Conservation (phyloP, 306 rosid genomes). For the Prunus campanulata region DNA sequence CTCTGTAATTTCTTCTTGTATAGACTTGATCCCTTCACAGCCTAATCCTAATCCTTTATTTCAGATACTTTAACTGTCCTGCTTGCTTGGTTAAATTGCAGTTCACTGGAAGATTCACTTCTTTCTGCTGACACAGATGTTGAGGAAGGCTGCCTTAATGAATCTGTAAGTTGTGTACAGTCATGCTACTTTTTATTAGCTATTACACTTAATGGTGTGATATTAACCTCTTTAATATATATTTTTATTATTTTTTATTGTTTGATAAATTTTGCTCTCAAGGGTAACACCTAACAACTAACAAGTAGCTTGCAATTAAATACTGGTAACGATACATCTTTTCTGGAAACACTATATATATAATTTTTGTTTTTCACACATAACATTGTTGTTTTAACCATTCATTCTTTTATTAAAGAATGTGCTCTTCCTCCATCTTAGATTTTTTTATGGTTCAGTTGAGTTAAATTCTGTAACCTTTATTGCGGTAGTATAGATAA, state of each 20-base stretch:
- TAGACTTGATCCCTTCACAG: not conserved
- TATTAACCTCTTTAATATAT: not conserved
- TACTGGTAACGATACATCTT: not conserved
- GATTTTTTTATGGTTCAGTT: no score
- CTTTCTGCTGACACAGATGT: conserved; percentile 55
- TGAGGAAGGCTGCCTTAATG: conserved; percentile 58
- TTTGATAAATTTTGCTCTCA: not conserved
- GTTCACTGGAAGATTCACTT: conserved; percentile 73
- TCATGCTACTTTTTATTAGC: conserved; percentile 12
- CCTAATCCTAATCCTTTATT: not conserved
- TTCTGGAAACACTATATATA: not conserved
- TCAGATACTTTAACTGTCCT: not conserved
- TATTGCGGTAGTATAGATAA: no score
- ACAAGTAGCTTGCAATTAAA: not conserved
- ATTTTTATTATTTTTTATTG: not conserved
- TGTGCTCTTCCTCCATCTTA: no score
- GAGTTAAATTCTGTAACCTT: no score
- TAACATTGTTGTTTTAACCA: no score
- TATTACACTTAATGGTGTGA: not conserved
- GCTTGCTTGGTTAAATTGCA: conserved; percentile 37
- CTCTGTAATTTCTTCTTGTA: not conserved
- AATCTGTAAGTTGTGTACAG: conserved; percentile 54
- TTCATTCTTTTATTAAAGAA: no score
- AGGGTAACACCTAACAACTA: not conserved
- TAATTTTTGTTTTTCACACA: no score